Conservation (phyloP, 2,329 filamentous ascomycete genomes). For the Neofusicoccum parvum region DNA sequence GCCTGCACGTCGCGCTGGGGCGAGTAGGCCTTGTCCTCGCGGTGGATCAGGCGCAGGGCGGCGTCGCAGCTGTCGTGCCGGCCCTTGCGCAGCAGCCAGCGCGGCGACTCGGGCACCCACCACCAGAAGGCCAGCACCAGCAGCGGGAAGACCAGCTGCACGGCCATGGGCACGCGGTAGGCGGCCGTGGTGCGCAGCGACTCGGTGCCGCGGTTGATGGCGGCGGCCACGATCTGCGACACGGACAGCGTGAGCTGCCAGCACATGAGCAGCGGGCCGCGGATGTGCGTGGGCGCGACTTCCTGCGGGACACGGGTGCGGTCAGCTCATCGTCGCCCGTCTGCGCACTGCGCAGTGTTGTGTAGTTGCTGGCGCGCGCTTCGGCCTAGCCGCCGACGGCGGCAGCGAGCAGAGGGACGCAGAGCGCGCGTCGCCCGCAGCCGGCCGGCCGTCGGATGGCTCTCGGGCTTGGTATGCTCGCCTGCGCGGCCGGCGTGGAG, state of each 20-base stretch:
- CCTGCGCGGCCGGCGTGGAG: too few relatives aligned
- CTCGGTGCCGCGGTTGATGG: slow-evolving; percentile 34
- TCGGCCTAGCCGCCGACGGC: too few relatives aligned
- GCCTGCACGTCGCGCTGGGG: slow-evolving; percentile 30
- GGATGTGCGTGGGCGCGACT: slow-evolving; percentile 36
- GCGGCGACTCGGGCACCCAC: slow-evolving; percentile 27
- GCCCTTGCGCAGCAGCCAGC: slow-evolving; percentile 25
- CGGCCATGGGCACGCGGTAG: slow-evolving; percentile 25
- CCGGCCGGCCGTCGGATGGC: too few relatives aligned
- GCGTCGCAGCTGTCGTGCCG: slow-evolving; percentile 26
- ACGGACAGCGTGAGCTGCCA: slow-evolving; percentile 44
- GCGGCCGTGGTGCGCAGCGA: slow-evolving; percentile 31
- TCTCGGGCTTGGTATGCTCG: too few relatives aligned
- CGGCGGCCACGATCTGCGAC: slow-evolving; percentile 42
- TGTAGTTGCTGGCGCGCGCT: too few relatives aligned
- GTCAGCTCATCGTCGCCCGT: background rate
- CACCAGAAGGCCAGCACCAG: slow-evolving; percentile 27
- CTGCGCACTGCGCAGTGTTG: background rate
- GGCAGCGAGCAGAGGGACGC: too few relatives aligned
- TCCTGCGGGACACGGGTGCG: slow-evolving; percentile 23
- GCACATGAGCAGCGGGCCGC: slow-evolving; percentile 42
- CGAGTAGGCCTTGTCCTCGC: slow-evolving; percentile 34
- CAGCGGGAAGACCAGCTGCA: slow-evolving; percentile 29
- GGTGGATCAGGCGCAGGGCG: slow-evolving; percentile 39
- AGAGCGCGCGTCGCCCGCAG: too few relatives aligned